These are phyloP conservation scores for Aspergillus awamori DNA, from an alignment of 2,329 filamentous ascomycete species.

Conservation along the genomic window DNA sequence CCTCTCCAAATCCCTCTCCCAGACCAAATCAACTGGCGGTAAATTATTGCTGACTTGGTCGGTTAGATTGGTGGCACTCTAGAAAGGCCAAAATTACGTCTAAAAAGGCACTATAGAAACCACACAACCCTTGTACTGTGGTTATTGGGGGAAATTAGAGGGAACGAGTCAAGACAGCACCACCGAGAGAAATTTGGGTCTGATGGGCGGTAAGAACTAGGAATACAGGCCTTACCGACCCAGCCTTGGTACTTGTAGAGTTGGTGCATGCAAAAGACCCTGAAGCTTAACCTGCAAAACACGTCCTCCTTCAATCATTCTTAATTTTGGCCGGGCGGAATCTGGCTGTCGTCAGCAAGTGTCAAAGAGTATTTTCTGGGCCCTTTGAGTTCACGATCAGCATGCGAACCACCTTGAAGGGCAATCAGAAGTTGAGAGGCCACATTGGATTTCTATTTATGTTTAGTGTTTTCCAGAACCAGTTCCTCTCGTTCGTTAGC, in stretches of 20 bases:
- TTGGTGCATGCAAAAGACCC: conserved; percentile 8
- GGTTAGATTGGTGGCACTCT: background rate
- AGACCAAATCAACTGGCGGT: conserved; percentile 7
- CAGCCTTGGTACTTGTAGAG: background rate
- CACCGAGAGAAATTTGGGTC: background rate
- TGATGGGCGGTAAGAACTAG: background rate
- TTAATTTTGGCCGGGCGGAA: background rate
- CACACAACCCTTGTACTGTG: background rate
- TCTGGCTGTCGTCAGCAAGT: background rate
- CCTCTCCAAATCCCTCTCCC: background rate
- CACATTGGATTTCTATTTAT: conserved; percentile 9
- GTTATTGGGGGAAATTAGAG: background rate
- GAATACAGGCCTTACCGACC: background rate
- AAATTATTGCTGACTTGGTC: conserved; percentile 8
- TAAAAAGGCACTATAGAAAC: background rate
- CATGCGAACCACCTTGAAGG: conserved; percentile 6
- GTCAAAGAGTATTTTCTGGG: background rate
- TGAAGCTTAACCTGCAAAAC: conserved; percentile 20
- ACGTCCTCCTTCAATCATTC: conserved; percentile 11
- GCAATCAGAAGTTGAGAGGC: background rate
- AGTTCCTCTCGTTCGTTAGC: conserved; percentile 4
- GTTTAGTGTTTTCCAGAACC: conserved; percentile 5
- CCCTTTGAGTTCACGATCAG: conserved; percentile 11
- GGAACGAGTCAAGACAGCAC: background rate
- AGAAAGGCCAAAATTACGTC: background rate